phyloP scores from a whole-genome alignment of 139 green algal genomes.

The Ettlia oleoabundans region DNA sequence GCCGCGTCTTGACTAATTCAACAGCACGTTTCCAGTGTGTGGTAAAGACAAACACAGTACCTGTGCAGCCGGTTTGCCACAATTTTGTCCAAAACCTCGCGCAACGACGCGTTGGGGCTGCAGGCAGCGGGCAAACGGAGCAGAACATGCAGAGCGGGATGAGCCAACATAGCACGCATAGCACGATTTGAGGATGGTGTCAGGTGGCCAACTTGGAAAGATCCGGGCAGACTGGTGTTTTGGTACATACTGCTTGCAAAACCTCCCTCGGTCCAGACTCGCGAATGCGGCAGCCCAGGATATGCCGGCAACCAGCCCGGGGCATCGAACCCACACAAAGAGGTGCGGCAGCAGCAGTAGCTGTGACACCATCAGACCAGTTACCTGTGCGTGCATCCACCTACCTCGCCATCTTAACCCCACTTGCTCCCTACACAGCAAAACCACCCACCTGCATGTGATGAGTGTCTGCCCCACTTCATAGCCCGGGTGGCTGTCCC shows the following conservation, averaged over 20 bases:
- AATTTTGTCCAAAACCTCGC: slow-evolving; percentile 70
- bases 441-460: slow-evolving; percentile 32
- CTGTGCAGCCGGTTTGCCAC: slow-evolving; percentile 69
- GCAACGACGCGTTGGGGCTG: slow-evolving; percentile 44
- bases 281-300: no score
- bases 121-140: neutral
- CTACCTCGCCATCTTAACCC: neutral
- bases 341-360: no score
- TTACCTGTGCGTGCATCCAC: neutral
- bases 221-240: no score
- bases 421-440: neutral
- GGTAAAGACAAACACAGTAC: neutral
- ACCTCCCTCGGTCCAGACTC: no score
- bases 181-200: no score
- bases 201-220: no score
- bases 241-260: no score
- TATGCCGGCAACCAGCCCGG: no score
- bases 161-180: neutral
- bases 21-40: neutral
- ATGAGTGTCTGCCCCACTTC: slow-evolving; percentile 74
- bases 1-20: neutral
- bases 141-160: neutral
- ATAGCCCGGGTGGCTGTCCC: slow-evolving; percentile 53
- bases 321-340: no score
- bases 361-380: no score